phyloP scores from a whole-genome alignment of 163 green algal genomes.

The Prototheca cutis region DNA sequence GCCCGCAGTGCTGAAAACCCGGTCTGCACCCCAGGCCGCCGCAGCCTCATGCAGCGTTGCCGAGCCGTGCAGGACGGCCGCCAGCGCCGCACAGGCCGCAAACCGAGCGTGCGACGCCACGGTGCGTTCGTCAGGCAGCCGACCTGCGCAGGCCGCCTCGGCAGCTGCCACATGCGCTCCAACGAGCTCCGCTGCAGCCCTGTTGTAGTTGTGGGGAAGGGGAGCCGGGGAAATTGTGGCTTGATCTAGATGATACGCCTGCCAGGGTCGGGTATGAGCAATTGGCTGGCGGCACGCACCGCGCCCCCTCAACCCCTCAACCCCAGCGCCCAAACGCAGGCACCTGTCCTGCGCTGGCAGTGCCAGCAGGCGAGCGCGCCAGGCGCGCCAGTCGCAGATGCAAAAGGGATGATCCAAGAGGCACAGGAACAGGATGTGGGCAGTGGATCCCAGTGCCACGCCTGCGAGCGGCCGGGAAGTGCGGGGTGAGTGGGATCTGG shows the following conservation, averaged over 20 bases:
- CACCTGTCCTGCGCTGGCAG: conserved; percentile 1
- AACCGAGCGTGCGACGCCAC: conserved; percentile 36
- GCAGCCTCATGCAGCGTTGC: conserved; percentile 24
- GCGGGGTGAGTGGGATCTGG: too few relatives aligned
- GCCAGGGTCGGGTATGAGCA: too few relatives aligned
- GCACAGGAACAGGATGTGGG: conserved; percentile 14
- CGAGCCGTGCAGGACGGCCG: conserved; percentile 28
- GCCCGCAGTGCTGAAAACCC: conserved; percentile 30
- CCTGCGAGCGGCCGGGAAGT: conserved; percentile 1
- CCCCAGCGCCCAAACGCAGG: too few relatives aligned
- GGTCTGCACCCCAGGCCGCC: conserved; percentile 29
- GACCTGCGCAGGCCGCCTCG: not conserved
- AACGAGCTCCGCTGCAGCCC: not conserved
- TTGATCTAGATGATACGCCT: too few relatives aligned
- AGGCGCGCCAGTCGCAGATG: conserved; percentile 4
- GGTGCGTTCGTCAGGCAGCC: not conserved
- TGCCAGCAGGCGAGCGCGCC: not conserved
- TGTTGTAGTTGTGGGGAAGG: not conserved
- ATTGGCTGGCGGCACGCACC: too few relatives aligned
- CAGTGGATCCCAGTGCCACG: conserved; percentile 8
- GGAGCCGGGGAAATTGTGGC: not conserved
- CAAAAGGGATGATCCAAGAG: conserved; percentile 11
- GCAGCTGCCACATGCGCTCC: not conserved
- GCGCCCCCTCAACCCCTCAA: too few relatives aligned
- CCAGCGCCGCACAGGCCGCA: conserved; percentile 34